Conservation (phyloP, 2,329 filamentous ascomycete species). For the Epichloe scottii region DNA sequence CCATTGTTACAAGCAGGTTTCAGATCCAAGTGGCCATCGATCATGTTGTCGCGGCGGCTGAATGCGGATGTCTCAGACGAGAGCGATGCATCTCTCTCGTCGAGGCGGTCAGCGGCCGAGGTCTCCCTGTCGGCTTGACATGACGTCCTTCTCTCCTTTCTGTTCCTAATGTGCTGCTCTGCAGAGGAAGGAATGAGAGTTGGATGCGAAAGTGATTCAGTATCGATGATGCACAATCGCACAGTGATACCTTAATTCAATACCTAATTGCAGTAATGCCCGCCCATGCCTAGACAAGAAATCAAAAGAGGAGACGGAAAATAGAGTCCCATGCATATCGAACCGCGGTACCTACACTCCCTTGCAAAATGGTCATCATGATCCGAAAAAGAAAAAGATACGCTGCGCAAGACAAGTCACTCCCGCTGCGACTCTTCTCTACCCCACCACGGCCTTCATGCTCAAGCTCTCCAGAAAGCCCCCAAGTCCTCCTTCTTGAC, state of each 20-base stretch:
- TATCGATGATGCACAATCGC: too few species aligned
- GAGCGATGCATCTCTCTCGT: too few species aligned
- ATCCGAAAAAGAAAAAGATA: neutral
- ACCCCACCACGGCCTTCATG: slow-evolving; percentile 73
- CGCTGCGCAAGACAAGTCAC: neutral
- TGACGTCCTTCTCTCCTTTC: too few species aligned
- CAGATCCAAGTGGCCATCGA: neutral
- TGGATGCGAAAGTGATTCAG: too few species aligned
- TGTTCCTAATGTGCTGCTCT: too few species aligned
- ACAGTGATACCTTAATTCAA: neutral
- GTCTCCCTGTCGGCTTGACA: too few species aligned
- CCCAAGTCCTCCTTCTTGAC: slow-evolving; percentile 92
- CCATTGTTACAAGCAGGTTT: neutral
- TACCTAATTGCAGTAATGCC: neutral
- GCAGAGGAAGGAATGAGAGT: too few species aligned
- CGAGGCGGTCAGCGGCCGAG: too few species aligned
- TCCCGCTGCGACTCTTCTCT: neutral
- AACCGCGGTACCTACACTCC: neutral
- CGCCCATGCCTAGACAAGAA: neutral
- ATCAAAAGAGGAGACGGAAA: neutral
- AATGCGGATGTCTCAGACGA: too few species aligned
- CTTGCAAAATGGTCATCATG: neutral
- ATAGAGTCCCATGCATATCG: neutral
- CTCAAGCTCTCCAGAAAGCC: slow-evolving; percentile 87
- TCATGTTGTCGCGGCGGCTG: neutral